Conservation (phyloP, 495 filamentous ascomycete genomes). For the Penicillium verhagenii region DNA sequence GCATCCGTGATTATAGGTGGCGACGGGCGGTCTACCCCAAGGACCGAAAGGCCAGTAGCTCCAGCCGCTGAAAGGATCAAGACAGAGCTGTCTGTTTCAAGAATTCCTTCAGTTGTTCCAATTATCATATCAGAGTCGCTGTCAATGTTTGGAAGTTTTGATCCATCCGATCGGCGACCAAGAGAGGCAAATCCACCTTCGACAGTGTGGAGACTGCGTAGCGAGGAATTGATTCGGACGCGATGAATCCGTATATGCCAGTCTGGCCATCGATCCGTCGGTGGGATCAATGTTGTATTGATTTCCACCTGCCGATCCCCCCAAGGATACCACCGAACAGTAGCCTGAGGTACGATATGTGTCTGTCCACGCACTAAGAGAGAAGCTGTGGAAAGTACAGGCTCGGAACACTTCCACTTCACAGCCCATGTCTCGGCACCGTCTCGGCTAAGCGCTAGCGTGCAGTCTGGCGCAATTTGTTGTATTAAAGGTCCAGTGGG, state of each 20-base stretch:
- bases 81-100: background rate
- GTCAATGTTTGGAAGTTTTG: background rate
- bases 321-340: constrained; percentile 14
- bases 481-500: constrained; percentile 11
- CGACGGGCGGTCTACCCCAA: background rate
- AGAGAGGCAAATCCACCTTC: constrained; percentile 19
- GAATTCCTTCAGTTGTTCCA: background rate
- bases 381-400: background rate
- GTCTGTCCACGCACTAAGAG: background rate
- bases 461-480: constrained; percentile 16
- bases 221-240: constrained; percentile 1
- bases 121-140: background rate
- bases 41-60: constrained; percentile 2
- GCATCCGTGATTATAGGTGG: background rate
- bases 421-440: constrained; percentile 16
- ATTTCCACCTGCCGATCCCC: constrained; percentile 8
- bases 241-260: constrained; percentile 17
- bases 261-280: constrained; percentile 13
- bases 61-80: constrained; percentile 7
- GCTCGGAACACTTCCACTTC: constrained; percentile 14
- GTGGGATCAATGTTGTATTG: constrained; percentile 12
- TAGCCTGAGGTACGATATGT: background rate
- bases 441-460: constrained; percentile 10
- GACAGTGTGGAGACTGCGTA: constrained; percentile 10
- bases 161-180: constrained; percentile 4